Evolutionary conservation across 768 basidiomycete genomes (phyloP), one percentile per base, ranked within the genome.

Genomic region (Panellus pusillus): DNA sequence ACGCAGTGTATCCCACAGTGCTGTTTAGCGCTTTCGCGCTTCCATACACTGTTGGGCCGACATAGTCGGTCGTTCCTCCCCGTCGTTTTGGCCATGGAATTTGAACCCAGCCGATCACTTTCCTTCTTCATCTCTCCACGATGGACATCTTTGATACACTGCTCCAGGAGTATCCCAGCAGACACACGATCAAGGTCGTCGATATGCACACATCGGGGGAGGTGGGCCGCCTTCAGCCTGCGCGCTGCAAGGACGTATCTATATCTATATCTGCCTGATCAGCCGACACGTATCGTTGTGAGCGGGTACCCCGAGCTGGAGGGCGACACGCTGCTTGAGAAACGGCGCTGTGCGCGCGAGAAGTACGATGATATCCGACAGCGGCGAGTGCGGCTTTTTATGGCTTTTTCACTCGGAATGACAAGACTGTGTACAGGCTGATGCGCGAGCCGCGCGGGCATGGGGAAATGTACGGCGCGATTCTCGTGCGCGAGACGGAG

Each of bases 381-480:
- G 45, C 51, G 53, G 56, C 50, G 15, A 32, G 52, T 42, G 11
- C 18, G 8, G 13, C 17, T 15, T 43, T n/a, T n/a, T n/a, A n/a
- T n/a, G n/a, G n/a, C 17, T 28, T 20, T 36, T 17, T 44, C 8
- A 13, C 7, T 8, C 2, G 39, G 2, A 40, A 24, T 44, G 3
- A 44, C 37, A 35, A 35, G 32, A 35, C 32, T 35, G 32, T 11
- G 32, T 9, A 5, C 50, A 72, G 72, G 47, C 42, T 73, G 47
- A 74, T 74, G 72, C 63, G 61, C 40, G 73, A 75, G 51, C 74
- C 73, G 8, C 64, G 74, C 35, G 73, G 73, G 6, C 74, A 74
- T 50, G 44, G 45, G 18, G 74, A 73, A 44, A 75, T 75, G 74
- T 75, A 75, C 36, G 73, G 74, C 7, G 74, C 73, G 15, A 66